These are phyloP conservation scores for Irpex lacteus DNA, from an alignment of 1,284 basidiomycete genomes.

Conservation along the genomic window DNA sequence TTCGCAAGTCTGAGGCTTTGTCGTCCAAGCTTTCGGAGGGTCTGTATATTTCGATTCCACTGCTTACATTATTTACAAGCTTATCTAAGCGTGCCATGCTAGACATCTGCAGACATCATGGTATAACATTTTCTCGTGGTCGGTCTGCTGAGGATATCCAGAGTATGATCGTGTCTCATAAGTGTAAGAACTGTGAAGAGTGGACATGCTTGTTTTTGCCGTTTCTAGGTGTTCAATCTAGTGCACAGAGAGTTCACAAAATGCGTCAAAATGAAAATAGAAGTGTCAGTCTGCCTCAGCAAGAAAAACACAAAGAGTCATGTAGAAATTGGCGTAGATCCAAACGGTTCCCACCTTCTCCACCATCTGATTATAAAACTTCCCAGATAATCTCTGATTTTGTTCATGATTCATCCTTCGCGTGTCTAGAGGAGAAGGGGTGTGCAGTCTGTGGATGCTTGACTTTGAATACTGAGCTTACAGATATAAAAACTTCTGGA, in stretches of 20 bases:
- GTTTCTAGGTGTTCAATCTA: neutral
- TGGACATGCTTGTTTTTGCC: neutral
- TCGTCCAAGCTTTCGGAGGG: no score
- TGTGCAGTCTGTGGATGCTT: constrained; percentile 15
- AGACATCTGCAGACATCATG: no score
- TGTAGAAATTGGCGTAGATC: neutral
- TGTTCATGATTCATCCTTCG: neutral
- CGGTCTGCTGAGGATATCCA: no score
- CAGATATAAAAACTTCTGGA: neutral
- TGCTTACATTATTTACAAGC: no score
- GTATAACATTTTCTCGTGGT: no score
- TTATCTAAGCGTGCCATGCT: no score
- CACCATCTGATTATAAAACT: neutral
- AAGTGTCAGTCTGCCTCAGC: no score
- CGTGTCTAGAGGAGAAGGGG: constrained; percentile 9
- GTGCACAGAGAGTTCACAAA: neutral
- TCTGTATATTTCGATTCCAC: no score
- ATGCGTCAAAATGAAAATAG: neutral
- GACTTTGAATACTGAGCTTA: neutral
- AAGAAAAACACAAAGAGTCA: neutral
- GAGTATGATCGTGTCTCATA: no score
- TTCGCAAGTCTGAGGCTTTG: no score
- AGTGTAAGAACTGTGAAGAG: no score
- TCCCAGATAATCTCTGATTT: neutral
- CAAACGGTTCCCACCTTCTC: neutral